phyloP scores from a whole-genome alignment of 2,329 filamentous ascomycete species.

The Diaporthe citriasiana region DNA sequence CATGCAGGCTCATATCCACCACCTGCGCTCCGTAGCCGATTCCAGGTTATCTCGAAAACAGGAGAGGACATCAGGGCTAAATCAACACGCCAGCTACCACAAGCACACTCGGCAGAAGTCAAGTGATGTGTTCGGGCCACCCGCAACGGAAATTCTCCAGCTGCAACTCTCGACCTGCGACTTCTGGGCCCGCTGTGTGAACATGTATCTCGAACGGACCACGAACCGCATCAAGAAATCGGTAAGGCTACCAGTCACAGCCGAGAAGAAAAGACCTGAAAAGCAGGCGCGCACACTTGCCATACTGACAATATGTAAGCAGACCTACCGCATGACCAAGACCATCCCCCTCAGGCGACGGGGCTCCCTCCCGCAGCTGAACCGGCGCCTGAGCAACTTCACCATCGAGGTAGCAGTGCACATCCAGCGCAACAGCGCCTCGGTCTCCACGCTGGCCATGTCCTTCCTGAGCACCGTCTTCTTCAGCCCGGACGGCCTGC shows the following conservation, averaged over 20 bases:
- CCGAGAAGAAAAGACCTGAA: background rate
- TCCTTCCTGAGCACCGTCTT: slow-evolving; percentile 43
- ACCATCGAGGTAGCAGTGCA: slow-evolving; percentile 41
- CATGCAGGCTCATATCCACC: slow-evolving; percentile 37
- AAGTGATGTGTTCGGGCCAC: slow-evolving; percentile 41
- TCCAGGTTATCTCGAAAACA: background rate
- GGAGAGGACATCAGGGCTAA: background rate
- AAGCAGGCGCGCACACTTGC: too few relatives aligned
- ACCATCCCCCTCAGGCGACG: slow-evolving; percentile 40
- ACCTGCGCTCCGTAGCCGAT: slow-evolving; percentile 35
- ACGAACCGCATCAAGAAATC: slow-evolving; percentile 36
- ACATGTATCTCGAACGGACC: slow-evolving; percentile 41
- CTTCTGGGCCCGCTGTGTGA: slow-evolving; percentile 42
- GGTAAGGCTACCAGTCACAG: background rate
- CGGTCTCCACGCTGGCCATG: slow-evolving; percentile 39
- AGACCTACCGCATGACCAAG: slow-evolving; percentile 41
- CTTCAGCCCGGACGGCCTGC: slow-evolving; percentile 42
- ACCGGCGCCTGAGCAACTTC: slow-evolving; percentile 40
- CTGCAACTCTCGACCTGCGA: slow-evolving; percentile 42
- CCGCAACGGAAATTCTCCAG: slow-evolving; percentile 39
- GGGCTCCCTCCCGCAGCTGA: slow-evolving; percentile 40
- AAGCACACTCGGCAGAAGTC: slow-evolving; percentile 41
- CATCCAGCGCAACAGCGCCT: slow-evolving; percentile 40
- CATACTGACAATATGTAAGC: background rate
- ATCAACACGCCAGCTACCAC: slow-evolving; percentile 2